Base-by-base conservation (phyloP, 805 yeast genomes). In the Kregervanrija fluxuum region DNA sequence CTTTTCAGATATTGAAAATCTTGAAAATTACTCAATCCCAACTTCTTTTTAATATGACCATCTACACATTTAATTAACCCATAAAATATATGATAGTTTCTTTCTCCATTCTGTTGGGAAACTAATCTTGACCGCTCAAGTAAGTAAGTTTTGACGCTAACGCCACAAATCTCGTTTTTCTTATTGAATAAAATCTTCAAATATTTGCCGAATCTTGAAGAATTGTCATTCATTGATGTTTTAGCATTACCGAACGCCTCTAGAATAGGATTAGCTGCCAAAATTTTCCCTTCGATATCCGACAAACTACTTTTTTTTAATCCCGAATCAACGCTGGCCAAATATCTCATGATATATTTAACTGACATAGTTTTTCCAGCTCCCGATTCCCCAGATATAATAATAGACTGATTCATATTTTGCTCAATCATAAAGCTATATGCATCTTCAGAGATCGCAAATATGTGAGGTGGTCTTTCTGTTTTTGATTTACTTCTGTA, bases 211-310 rank as follows among this genome's bases (percentile, higher is more conserved):
- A 93, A 95, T 65, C 99, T 83, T 22, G 98, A 91, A 30, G 98
- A 93, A 67, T 91, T 91, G 68, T 91, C 97, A 63, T 91, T 91
- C 71, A 99, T 82, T 14, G 96, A 84, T 1, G 99, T 91, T 62
- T 91, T 91, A 8, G 99, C 98, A 65, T 95, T 93, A 71, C 99
- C 99, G 65, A 93, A 93, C 0, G 98, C 93, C 68, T 93, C 99
- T 83, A 93, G 85, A 56, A 93, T 84, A 3, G 98, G 98, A 61
- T 91, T 91, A 0, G 98, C 91, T 12, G 99, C 98, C 58, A 91
- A 74, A 46, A 91, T 91, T 67, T 87, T 95, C 60, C 85, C 85
- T 67, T 91, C 99, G 22, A 90, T 91, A 49, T 83, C 85, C 30
- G 95, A 84, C 83, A 91, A 83, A 53, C 87, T 91, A 53, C 67